A percentile compares a stretch with the other conserved stretches of the same genome.
Evolutionary conservation across 2,329 filamentous ascomycete species (phyloP).

Genomic region (Periconia digitata): DNA sequence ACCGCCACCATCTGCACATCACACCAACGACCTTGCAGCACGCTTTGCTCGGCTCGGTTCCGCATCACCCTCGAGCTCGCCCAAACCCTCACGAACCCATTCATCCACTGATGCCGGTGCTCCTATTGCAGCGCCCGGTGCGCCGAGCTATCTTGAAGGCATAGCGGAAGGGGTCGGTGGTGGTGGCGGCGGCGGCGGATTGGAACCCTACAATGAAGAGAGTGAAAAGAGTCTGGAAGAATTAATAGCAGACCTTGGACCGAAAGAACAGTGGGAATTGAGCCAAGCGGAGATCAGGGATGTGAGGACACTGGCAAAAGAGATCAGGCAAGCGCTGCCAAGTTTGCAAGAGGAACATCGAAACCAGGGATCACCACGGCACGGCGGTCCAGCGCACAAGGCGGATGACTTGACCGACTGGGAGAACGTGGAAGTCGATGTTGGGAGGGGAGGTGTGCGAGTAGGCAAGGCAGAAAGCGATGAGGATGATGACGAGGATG

Average conservation of each 20-base stretch:
- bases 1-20: conserved; percentile 14
- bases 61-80: conserved; percentile 28
- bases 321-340: conserved; percentile 45
- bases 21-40: conserved; percentile 37
- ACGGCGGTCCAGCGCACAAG: too few species aligned
- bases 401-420: conserved; percentile 29
- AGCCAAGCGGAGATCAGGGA: conserved; percentile 44
- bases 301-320: conserved; percentile 44
- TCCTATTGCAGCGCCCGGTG: conserved; percentile 35
- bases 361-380: too few species aligned
- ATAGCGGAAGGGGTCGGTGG: conserved; percentile 32
- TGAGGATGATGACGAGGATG: conserved; percentile 15
- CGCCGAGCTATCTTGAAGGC: conserved; percentile 35
- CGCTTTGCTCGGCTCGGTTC: conserved; percentile 41
- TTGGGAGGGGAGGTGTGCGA: conserved; percentile 25
- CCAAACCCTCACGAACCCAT: conserved; percentile 24
- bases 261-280: conserved; percentile 44
- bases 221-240: conserved; percentile 53
- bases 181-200: conserved; percentile 4
- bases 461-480: conserved; percentile 16
- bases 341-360: conserved; percentile 23
- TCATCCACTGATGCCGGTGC: conserved; percentile 17
- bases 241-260: conserved; percentile 45
- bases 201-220: conserved; percentile 37
- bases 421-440: conserved; percentile 35